Base-by-base conservation (phyloP, 352 stramenopile genomes). In the Pythium folliculosum region DNA sequence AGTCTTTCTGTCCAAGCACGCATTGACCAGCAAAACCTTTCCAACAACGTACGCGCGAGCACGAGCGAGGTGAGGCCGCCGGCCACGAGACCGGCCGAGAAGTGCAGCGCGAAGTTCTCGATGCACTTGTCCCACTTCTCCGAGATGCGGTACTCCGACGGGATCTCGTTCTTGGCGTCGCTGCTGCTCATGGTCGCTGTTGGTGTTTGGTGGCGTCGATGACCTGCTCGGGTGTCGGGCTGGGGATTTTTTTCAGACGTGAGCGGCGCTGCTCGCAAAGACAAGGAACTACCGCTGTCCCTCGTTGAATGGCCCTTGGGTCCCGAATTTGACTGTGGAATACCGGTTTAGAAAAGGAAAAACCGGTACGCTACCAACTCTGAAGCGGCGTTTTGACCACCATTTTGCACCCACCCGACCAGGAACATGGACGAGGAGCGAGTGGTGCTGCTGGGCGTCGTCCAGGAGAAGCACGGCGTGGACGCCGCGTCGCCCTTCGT, bases 81-180 rank as follows among this genome's bases (percentile, higher is more conserved):
- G 44, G 85, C 87, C 43, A 95, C 85, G 47, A 94, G 84, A 21
- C 87, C 87, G 32, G 84, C 84, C 3, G 77, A 78, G 75, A 95
- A 95, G 79, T 95, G 86, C 47, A 95, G 84, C 65, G 86, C 79
- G 57, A 95, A 95, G 75, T 93, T 95, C 73, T 95, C 87, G 43
- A 95, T 76, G 60, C 87, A 95, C 76, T 94, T 94, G 81, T 95
- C 87, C 87, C 87, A 95, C 71, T 95, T 95, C 77, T 95, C 87
- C 27, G 87, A 95, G 78, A 95, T 94, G 70, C 82, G 81, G 82
- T 91, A 95, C 80, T 95, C 87, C 52, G 87, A 95, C 72, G 87
- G 87, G 74, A 91, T 92, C 60, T 74, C 71, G 55, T 85, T 82
- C 52, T 86, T 75, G 64, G 67, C 81, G 61, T 32, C 45, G 61